Evolutionary conservation across 2,329 filamentous ascomycete species (phyloP).

Genomic region (Fusarium sp.): DNA sequence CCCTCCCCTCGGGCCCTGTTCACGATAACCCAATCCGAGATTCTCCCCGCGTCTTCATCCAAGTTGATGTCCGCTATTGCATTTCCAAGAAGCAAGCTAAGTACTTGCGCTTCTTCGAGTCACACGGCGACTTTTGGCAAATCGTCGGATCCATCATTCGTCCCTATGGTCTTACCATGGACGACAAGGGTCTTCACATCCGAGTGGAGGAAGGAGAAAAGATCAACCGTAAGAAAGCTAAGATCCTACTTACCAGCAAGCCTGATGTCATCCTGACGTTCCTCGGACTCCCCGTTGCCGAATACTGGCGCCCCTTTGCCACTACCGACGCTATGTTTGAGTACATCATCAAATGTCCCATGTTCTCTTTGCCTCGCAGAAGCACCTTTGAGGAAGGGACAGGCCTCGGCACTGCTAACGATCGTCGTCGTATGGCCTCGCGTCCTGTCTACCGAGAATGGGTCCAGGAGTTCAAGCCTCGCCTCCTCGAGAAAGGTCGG

Average conservation of each 20-base stretch:
- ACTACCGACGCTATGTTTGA: conserved; percentile 66
- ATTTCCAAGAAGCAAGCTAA: conserved; percentile 52
- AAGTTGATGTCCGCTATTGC: conserved; percentile 74
- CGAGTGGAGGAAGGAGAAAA: conserved; percentile 74
- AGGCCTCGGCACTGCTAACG: conserved; percentile 57
- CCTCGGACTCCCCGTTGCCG: conserved; percentile 62
- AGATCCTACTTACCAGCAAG: conserved; percentile 68
- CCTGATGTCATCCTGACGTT: conserved; percentile 67
- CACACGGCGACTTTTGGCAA: conserved; percentile 77
- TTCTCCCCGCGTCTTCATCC: conserved; percentile 56
- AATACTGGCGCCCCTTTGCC: conserved; percentile 65
- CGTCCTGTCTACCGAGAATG: conserved; percentile 69
- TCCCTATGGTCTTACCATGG: conserved; percentile 71
- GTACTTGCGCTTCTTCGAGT: conserved; percentile 74
- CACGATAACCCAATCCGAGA: conserved; percentile 42
- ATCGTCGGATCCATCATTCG: conserved; percentile 70
- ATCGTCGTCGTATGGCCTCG: conserved; percentile 63
- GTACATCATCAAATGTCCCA: conserved; percentile 65
- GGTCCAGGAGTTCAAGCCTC: conserved; percentile 70
- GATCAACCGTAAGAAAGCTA: conserved; percentile 63
- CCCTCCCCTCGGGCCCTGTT: neutral
- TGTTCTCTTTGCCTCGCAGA: conserved; percentile 61
- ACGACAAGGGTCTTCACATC: conserved; percentile 70
- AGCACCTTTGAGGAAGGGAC: conserved; percentile 44
- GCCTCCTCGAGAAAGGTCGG: conserved; percentile 52